phyloP scores from a whole-genome alignment of 169 alveolate genomes.

The Perkinsus chesapeaki region DNA sequence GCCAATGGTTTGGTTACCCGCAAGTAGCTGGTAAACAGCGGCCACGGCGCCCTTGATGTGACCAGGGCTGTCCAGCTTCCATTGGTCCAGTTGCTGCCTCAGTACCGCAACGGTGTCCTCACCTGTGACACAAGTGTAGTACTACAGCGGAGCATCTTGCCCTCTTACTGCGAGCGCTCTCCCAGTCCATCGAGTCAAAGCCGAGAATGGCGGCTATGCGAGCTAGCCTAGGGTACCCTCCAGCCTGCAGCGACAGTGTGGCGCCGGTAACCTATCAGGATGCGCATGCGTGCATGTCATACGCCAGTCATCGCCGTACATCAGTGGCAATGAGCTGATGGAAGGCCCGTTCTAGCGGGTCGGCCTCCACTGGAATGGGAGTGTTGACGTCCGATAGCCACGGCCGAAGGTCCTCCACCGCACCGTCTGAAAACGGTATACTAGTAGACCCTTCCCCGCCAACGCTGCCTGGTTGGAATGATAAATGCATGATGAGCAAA shows the following conservation, averaged over 20 bases:
- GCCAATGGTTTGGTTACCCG: not conserved
- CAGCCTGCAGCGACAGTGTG: not conserved
- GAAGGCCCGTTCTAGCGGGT: not conserved
- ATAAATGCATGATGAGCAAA: too few relatives aligned
- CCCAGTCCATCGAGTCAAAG: not conserved
- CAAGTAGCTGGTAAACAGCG: not conserved
- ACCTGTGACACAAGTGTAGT: not conserved
- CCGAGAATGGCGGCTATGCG: not conserved
- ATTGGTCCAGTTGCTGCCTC: not conserved
- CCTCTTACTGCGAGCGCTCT: not conserved
- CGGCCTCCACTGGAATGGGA: not conserved
- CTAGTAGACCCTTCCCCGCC: too few relatives aligned
- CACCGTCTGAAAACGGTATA: not conserved
- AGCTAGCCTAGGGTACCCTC: not conserved
- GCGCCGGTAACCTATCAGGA: not conserved
- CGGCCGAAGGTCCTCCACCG: not conserved
- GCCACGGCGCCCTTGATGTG: not conserved
- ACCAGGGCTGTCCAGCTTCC: not conserved
- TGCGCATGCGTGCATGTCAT: not conserved
- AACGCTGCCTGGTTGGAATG: too few relatives aligned
- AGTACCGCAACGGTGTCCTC: not conserved
- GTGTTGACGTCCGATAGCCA: not conserved
- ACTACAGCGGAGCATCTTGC: not conserved
- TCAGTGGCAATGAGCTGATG: not conserved
- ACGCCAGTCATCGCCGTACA: not conserved